Evolutionary conservation across 495 filamentous ascomycete genomes (phyloP), one percentile per base, ranked within the genome.

Genomic region (Thozetella sp.): DNA sequence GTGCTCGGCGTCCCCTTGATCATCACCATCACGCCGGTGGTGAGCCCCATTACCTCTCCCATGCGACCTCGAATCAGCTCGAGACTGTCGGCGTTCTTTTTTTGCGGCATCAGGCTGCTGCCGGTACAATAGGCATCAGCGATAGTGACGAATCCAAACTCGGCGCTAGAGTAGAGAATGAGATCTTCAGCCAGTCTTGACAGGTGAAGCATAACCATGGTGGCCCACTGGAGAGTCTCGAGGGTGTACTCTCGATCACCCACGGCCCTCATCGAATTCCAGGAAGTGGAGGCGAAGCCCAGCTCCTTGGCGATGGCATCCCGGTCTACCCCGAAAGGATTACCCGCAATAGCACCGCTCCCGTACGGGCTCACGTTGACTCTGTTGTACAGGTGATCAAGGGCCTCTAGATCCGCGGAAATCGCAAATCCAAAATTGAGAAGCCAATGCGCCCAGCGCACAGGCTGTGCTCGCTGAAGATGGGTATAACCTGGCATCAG

Each of bases 1-100:
- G 91, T 93, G 22, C 84, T 88, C 4, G 92, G 90, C n/a, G 93
- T 78, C 34, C 90, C 90, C 78, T 97, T 96, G 71, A 90, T 83
- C 9, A 86, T 93, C 70, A 81, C 84, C 88, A 90, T 92, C 57
- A 96, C 75, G 22, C 92, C 93, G 11, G 89, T 83, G 88, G 95
- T 91, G 63, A 91, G 86, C 0, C 91, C 91, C 66, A 94, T 93
- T 6, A 85, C 86, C 51, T 91, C 82, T 0, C 92, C 92, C 43
- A 82, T 77, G 76, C 95, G 96, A 10, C 92, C 92, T 2, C 92
- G 83, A 22, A 97, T 78, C 40, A 97, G 83, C 71, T 96, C 92
- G 22, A 96, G 77, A 51, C 81, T 84, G 72, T 97, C 92, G 51
- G 82, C 76, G 65, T 88, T 87, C 67, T 76, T 76, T 63, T 95